These are phyloP conservation scores for Globisporangium cederbergense DNA, from an alignment of 352 stramenopile genomes.

Conservation along the genomic window DNA sequence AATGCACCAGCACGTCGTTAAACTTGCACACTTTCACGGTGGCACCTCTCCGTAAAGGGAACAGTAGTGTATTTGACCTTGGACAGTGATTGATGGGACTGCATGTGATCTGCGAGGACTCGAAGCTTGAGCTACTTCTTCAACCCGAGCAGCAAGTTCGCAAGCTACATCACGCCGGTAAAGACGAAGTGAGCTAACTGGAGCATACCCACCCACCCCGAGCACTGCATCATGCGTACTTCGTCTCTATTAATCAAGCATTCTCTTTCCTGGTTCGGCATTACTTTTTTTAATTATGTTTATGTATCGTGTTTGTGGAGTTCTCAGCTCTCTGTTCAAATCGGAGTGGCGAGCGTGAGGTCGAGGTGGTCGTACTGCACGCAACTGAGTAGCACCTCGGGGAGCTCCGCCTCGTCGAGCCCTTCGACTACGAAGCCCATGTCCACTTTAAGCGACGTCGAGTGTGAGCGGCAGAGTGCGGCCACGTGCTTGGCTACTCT, in stretches of 20 bases:
- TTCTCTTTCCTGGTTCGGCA: neutral
- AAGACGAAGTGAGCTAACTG: no score
- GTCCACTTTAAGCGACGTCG: slow-evolving; percentile 61
- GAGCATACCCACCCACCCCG: no score
- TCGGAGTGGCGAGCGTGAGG: slow-evolving; percentile 45
- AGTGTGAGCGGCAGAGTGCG: slow-evolving; percentile 68
- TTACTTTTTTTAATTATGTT: neutral
- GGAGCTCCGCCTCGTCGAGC: slow-evolving; percentile 60
- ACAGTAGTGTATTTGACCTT: no score
- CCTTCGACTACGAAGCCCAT: slow-evolving; percentile 83
- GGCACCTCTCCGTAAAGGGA: no score
- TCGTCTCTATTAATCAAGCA: neutral
- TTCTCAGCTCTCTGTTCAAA: slow-evolving; percentile 17
- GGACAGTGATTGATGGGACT: no score
- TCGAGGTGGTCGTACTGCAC: slow-evolving; percentile 82
- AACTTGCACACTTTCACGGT: no score
- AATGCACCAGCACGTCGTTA: no score
- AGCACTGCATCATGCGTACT: neutral
- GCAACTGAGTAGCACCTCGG: slow-evolving; percentile 75
- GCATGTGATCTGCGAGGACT: no score
- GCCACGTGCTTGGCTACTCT: slow-evolving; percentile 73
- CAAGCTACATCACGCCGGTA: no score
- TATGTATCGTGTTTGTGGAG: neutral
- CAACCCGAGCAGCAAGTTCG: no score
- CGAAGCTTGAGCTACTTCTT: no score